Base-by-base conservation (phyloP, 2,329 filamentous ascomycete genomes). In the Chalaropsis thielavioides region DNA sequence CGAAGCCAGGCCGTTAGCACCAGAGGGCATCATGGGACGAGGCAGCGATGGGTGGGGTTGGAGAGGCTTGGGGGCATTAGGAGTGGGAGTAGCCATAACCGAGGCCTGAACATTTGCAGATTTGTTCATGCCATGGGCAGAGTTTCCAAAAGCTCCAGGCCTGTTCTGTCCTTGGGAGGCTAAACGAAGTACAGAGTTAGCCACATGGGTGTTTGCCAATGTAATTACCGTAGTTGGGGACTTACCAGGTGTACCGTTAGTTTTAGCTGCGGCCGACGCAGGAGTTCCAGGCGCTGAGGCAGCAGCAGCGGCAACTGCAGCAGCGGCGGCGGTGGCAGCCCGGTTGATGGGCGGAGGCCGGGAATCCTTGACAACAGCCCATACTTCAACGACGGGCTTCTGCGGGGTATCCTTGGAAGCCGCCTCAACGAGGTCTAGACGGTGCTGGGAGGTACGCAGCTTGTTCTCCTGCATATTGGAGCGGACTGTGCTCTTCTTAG, bases 391-490 rank as follows among this genome's bases (percentile, higher is more conserved):
- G 3, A 97, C 90, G 0, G 91, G 84, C 72, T 85, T 86, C 70
- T 92, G 81, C 0, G 92, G 92, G 0, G 92, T 96, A 60, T 95
- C 88, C n/a, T 80, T 81, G 0, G 88, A 90, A 13, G 92, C 92
- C 59, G 84, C 88, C 71, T 91, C 83, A 2, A 97, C 88, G 0
- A 94, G 83, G 1, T 83, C 81, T 40, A 95, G 76, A 76, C 94
- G 95, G 3, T 87, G 88, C 62, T 80, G 80, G 0, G 85, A 83
- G 8, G 77, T 76, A 68, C 81, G 83, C 59, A 81, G 76, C 72
- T 86, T 84, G 70, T 86, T 89, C 69, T 92, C 87, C 5, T 85
- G 78, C 84, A 95, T 88, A 72, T 90, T 92, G 68, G 92, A 80
- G 69, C 88, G 88, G 61, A 89, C 77, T 1, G 83, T 83, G 64